phyloP scores from a whole-genome alignment of 352 stramenopile species.

The Thalassiosira hispida region DNA sequence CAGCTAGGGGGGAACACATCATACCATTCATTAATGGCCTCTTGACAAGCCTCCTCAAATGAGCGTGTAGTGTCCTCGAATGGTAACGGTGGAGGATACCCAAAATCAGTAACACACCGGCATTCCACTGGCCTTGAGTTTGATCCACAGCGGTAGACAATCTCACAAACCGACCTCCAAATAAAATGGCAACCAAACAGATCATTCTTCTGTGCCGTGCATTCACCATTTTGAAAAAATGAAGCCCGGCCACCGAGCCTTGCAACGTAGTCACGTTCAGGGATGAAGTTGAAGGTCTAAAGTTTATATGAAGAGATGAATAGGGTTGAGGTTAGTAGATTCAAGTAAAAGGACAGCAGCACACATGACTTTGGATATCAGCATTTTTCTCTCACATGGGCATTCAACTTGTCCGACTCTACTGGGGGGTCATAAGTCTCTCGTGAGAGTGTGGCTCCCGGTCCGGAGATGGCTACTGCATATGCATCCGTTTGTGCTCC shows the following conservation, averaged over 20 bases:
- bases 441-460: slow-evolving; percentile 62
- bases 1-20: slow-evolving; percentile 12
- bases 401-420: slow-evolving; percentile 50
- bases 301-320: neutral
- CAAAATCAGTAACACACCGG: slow-evolving; percentile 41
- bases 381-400: too few species aligned
- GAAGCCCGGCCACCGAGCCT: slow-evolving; percentile 36
- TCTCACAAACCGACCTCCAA: slow-evolving; percentile 62
- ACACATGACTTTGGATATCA: too few species aligned
- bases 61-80: slow-evolving; percentile 27
- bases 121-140: slow-evolving; percentile 44
- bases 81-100: slow-evolving; percentile 42
- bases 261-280: slow-evolving; percentile 55
- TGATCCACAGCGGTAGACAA: slow-evolving; percentile 50
- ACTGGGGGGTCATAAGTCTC: slow-evolving; percentile 63
- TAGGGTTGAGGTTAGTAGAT: neutral
- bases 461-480: slow-evolving; percentile 71
- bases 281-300: slow-evolving; percentile 77
- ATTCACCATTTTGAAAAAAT: slow-evolving; percentile 48
- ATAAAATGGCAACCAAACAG: slow-evolving; percentile 63
- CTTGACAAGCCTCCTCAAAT: slow-evolving; percentile 49
- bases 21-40: slow-evolving; percentile 38
- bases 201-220: slow-evolving; percentile 50
- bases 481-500: slow-evolving; percentile 68
- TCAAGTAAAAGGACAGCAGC: too few species aligned